A percentile compares a stretch with the other conserved stretches of the same genome.
These are phyloP conservation scores for Xylaria intraflava DNA, from an alignment of 495 filamentous ascomycete genomes.

Conservation along the genomic window DNA sequence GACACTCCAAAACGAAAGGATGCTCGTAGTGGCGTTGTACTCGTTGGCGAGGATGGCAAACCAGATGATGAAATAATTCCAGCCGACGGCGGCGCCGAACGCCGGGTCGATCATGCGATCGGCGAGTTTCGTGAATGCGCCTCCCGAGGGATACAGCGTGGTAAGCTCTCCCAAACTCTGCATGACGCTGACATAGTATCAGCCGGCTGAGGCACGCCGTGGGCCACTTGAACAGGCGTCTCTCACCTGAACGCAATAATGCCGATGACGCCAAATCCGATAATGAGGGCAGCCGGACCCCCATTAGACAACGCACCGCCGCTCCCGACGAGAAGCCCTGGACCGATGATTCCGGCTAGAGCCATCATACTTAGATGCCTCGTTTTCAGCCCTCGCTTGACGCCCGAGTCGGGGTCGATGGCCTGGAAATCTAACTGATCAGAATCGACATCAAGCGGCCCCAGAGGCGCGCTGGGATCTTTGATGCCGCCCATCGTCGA, in stretches of 20 bases:
- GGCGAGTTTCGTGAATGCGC: slow-evolving; percentile 53
- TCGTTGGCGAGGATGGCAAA: slow-evolving; percentile 51
- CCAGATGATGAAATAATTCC: slow-evolving; percentile 71
- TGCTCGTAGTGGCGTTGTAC: slow-evolving; percentile 53
- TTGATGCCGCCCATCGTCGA: slow-evolving; percentile 2
- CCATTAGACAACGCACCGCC: slow-evolving; percentile 55
- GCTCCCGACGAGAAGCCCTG: slow-evolving; percentile 50
- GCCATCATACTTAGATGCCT: slow-evolving; percentile 71
- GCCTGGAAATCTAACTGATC: slow-evolving; percentile 32
- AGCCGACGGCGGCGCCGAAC: slow-evolving; percentile 79
- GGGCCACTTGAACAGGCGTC: slow-evolving; percentile 22
- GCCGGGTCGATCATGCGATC: slow-evolving; percentile 67
- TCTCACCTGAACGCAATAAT: slow-evolving; percentile 52
- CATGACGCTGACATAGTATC: slow-evolving; percentile 34
- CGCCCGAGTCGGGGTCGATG: slow-evolving; percentile 43
- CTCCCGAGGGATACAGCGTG: slow-evolving; percentile 62
- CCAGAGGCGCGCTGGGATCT: background rate
- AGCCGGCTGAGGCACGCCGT: slow-evolving; percentile 25
- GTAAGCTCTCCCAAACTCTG: slow-evolving; percentile 64
- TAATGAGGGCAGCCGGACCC: slow-evolving; percentile 56
- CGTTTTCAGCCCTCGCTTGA: slow-evolving; percentile 55
- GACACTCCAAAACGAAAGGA: slow-evolving; percentile 53
- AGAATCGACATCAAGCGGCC: slow-evolving; percentile 8
- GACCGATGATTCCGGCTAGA: slow-evolving; percentile 51
- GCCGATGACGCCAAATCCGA: slow-evolving; percentile 60